These are phyloP conservation scores for Sanghuangporus sanghuang DNA, from an alignment of 1,284 basidiomycete species.

Conservation along the genomic window DNA sequence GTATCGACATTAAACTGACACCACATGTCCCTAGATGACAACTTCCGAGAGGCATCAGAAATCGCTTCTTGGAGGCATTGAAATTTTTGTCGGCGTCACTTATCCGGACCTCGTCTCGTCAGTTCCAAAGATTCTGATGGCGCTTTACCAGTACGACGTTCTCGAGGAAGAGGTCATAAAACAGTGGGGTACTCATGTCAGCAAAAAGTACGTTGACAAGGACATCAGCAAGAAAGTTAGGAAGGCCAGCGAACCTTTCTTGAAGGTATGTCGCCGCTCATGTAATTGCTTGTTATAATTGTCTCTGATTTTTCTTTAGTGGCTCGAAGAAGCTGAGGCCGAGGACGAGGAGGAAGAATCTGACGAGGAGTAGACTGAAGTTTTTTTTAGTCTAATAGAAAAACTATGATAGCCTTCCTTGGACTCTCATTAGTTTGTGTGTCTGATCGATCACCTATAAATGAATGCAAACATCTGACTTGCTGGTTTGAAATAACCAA, in stretches of 20 bases:
- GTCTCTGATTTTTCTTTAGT: slow-evolving; percentile 24
- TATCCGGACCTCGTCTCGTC: slow-evolving; percentile 61
- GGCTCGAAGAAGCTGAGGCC: slow-evolving; percentile 45
- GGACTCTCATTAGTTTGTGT: background rate
- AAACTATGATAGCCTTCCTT: background rate
- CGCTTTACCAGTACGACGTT: slow-evolving; percentile 88
- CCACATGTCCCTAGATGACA: slow-evolving; percentile 44
- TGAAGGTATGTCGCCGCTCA: slow-evolving; percentile 49
- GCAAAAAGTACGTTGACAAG: slow-evolving; percentile 97
- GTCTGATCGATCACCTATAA: background rate
- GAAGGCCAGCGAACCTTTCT: slow-evolving; percentile 92
- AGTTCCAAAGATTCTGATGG: slow-evolving; percentile 94
- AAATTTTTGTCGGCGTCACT: slow-evolving; percentile 72
- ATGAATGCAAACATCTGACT: background rate
- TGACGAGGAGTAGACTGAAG: slow-evolving; percentile 5
- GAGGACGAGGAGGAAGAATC: slow-evolving; percentile 34
- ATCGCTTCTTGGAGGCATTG: slow-evolving; percentile 84
- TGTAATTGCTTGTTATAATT: background rate
- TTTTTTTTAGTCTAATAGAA: background rate
- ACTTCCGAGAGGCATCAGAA: slow-evolving; percentile 95
- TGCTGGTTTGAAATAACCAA: background rate
- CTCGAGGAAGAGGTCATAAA: slow-evolving; percentile 89
- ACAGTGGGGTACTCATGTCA: slow-evolving; percentile 96
- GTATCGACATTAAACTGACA: background rate
- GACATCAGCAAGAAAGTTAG: slow-evolving; percentile 94